Conservation (phyloP, 306 rosid genomes). For the cucumber (Cucumis sativus) region DNA sequence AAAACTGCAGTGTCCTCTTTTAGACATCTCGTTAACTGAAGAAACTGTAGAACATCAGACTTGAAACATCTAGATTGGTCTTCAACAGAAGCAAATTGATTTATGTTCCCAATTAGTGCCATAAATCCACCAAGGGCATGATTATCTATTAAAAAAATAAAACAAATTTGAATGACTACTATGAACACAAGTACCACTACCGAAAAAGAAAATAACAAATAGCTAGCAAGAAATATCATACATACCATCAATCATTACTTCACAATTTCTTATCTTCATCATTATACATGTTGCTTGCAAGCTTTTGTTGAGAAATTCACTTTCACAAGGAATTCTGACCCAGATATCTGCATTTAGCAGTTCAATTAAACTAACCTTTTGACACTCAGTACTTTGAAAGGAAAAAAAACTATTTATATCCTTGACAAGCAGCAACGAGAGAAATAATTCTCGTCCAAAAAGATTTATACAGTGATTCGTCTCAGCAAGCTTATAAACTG, state of each 20-base stretch:
- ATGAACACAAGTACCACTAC: slow-evolving; percentile 5
- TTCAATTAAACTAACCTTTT: slow-evolving; percentile 32
- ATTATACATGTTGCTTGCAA: slow-evolving; percentile 36
- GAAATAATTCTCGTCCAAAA: slow-evolving; percentile 50
- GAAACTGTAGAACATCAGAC: slow-evolving; percentile 68
- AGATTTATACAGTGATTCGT: slow-evolving; percentile 51
- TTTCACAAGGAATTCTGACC: slow-evolving; percentile 59
- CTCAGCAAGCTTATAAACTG: slow-evolving; percentile 43
- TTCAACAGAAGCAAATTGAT: slow-evolving; percentile 35
- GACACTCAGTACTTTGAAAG: slow-evolving; percentile 24
- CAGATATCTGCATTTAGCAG: slow-evolving; percentile 67
- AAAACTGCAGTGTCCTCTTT: slow-evolving; percentile 25
- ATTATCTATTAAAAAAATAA: slow-evolving; percentile 32
- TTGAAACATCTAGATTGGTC: slow-evolving; percentile 55
- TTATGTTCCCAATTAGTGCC: slow-evolving; percentile 47
- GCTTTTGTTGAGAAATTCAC: slow-evolving; percentile 19
- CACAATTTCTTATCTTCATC: slow-evolving; percentile 46
- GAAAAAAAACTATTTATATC: slow-evolving; percentile 26
- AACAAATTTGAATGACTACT: slow-evolving; percentile 4
- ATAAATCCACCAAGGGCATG: slow-evolving; percentile 39
- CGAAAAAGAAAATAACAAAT: slow-evolving; percentile 1
- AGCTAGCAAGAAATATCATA: slow-evolving; percentile 12
- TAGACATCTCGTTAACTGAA: slow-evolving; percentile 35
- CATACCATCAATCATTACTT: slow-evolving; percentile 57
- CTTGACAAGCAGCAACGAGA: slow-evolving; percentile 40